These are phyloP conservation scores for Cyberlindnera bimundalis DNA, from an alignment of 805 yeast species.

Conservation along the genomic window DNA sequence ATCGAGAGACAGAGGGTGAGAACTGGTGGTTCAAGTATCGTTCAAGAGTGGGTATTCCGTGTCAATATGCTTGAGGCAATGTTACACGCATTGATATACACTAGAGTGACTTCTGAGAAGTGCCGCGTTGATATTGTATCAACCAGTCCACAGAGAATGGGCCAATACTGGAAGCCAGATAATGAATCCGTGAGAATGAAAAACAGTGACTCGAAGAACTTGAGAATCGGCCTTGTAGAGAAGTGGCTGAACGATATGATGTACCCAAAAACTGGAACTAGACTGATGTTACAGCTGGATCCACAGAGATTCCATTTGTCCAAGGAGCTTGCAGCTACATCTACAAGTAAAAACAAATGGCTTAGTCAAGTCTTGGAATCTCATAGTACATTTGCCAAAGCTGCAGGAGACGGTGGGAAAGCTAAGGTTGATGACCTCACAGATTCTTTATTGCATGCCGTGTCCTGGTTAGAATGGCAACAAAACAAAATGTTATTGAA, in stretches of 20 bases:
- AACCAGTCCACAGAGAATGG: slow-evolving; percentile 23
- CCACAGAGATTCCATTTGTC: slow-evolving; percentile 12
- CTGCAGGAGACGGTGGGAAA: slow-evolving; percentile 7
- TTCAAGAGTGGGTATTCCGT: slow-evolving; percentile 49
- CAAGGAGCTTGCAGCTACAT: slow-evolving; percentile 7
- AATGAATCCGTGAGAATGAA: not conserved
- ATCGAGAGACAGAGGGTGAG: slow-evolving; percentile 58
- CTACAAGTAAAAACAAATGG: slow-evolving; percentile 18
- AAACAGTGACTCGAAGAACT: slow-evolving; percentile 15
- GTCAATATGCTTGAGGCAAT: slow-evolving; percentile 54
- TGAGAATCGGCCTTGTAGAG: slow-evolving; percentile 21
- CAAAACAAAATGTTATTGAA: slow-evolving; percentile 22
- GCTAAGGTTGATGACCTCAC: slow-evolving; percentile 27
- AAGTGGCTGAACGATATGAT: slow-evolving; percentile 17
- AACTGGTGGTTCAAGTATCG: slow-evolving; percentile 41
- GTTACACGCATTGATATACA: slow-evolving; percentile 33
- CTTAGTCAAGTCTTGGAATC: slow-evolving; percentile 15
- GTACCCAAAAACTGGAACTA: not conserved
- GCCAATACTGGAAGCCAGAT: slow-evolving; percentile 21
- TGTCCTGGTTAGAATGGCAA: slow-evolving; percentile 28
- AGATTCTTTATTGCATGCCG: slow-evolving; percentile 25
- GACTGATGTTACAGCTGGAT: slow-evolving; percentile 13
- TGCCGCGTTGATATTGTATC: slow-evolving; percentile 17
- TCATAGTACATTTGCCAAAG: slow-evolving; percentile 4
- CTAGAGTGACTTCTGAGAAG: slow-evolving; percentile 4